phyloP scores from a whole-genome alignment of 2,329 filamentous ascomycete species.

The Colletotrichum lindemuthianum region DNA sequence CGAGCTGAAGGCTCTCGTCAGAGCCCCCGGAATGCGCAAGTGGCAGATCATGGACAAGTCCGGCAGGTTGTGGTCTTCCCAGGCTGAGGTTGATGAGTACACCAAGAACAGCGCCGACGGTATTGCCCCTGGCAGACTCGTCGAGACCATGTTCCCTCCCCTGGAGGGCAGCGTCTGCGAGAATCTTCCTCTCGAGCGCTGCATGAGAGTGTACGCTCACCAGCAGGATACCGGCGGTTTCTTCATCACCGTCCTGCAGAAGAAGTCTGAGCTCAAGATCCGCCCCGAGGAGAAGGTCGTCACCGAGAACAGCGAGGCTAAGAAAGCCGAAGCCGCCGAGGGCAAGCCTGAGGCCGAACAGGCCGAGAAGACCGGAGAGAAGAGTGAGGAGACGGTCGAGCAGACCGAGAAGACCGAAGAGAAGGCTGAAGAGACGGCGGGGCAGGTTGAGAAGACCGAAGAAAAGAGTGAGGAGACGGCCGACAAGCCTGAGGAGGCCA shows the following conservation, averaged over 20 bases:
- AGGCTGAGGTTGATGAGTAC: conserved; percentile 81
- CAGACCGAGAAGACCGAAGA: conserved; percentile 1
- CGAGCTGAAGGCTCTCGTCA: conserved; percentile 79
- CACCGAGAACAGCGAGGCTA: conserved; percentile 28
- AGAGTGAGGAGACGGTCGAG: conserved; percentile 30
- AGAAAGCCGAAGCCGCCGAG: conserved; percentile 12
- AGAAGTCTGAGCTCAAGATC: conserved; percentile 83
- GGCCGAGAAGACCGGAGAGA: conserved; percentile 27
- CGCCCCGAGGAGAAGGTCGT: conserved; percentile 63
- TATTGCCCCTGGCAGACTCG: conserved; percentile 72
- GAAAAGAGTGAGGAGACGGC: conserved; percentile 9
- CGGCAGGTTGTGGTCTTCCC: conserved; percentile 81
- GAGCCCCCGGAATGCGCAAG: conserved; percentile 77
- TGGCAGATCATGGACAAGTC: conserved; percentile 95
- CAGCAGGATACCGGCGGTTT: conserved; percentile 96
- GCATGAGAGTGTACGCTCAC: conserved; percentile 94
- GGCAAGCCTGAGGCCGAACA: conserved; percentile 1
- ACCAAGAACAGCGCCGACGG: conserved; percentile 69
- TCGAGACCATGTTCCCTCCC: conserved; percentile 84
- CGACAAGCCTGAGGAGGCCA: conserved; percentile 33
- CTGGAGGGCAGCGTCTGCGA: conserved; percentile 63
- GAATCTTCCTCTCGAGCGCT: conserved; percentile 83
- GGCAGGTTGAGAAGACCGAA: background rate
- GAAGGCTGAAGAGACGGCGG: conserved; percentile 14
- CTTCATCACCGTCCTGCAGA: conserved; percentile 96